phyloP scores from a whole-genome alignment of 2,329 filamentous ascomycete species.

The Verticillium nubilum region DNA sequence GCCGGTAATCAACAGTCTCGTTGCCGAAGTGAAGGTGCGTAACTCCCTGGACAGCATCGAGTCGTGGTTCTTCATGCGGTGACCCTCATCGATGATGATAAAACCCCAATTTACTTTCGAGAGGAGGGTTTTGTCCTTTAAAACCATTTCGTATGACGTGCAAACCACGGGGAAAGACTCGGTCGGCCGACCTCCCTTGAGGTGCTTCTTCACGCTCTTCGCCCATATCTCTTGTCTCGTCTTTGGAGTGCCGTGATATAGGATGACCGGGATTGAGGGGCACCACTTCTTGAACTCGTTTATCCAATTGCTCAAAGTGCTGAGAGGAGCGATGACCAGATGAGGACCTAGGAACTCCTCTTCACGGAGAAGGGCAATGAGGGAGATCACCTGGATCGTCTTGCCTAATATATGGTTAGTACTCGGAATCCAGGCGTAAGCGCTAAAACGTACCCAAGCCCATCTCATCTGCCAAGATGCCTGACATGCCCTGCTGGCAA shows the following conservation, averaged over 20 bases:
- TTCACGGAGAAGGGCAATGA: constrained; percentile 82
- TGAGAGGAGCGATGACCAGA: constrained; percentile 82
- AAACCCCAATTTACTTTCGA: constrained; percentile 91
- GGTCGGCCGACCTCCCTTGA: constrained; percentile 53
- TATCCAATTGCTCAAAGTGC: constrained; percentile 92
- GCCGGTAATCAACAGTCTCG: constrained; percentile 86
- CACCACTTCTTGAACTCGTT: constrained; percentile 91
- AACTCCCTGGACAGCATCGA: constrained; percentile 87
- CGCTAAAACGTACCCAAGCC: constrained; percentile 52
- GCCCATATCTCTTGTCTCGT: constrained; percentile 72
- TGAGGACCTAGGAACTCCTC: constrained; percentile 85
- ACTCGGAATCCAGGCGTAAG: background rate
- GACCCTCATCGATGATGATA: constrained; percentile 96
- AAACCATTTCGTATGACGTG: constrained; percentile 93
- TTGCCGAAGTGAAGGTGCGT: constrained; percentile 83
- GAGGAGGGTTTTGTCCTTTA: constrained; percentile 79
- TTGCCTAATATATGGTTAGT: constrained; percentile 52
- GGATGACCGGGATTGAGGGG: constrained; percentile 77
- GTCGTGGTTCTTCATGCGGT: constrained; percentile 95
- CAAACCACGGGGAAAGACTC: constrained; percentile 83
- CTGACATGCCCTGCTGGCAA: constrained; percentile 75
- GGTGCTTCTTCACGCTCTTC: constrained; percentile 63
- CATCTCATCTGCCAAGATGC: constrained; percentile 93
- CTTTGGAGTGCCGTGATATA: constrained; percentile 83
- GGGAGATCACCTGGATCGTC: constrained; percentile 83